phyloP scores from a whole-genome alignment of 768 basidiomycete genomes.

The Pholiota conissans region DNA sequence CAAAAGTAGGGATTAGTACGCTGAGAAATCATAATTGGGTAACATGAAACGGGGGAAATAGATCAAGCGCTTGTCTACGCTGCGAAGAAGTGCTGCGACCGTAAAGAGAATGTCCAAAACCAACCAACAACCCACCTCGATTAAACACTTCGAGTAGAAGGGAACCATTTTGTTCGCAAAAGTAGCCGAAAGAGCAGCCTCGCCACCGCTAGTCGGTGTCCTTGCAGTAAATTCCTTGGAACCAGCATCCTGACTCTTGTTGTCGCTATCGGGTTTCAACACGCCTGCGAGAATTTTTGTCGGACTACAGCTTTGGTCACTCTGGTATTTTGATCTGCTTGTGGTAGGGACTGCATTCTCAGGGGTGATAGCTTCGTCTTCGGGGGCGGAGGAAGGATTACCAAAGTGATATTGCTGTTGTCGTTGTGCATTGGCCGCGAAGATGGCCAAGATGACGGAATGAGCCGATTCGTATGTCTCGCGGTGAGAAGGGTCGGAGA shows the following conservation, averaged over 20 bases:
- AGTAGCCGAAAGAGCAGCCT: slow-evolving; percentile 23
- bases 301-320: slow-evolving; percentile 4
- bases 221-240: slow-evolving; percentile 9
- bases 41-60: too few species aligned
- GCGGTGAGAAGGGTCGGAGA: slow-evolving; percentile 57
- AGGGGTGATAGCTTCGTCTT: not conserved
- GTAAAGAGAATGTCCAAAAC: not conserved
- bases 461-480: slow-evolving; percentile 88
- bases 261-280: slow-evolving; percentile 9
- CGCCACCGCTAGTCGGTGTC: slow-evolving; percentile 4
- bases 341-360: not conserved
- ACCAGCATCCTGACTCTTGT: slow-evolving; percentile 12
- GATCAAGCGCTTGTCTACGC: not conserved
- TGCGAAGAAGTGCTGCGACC: not conserved
- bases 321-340: not conserved
- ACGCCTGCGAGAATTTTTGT: slow-evolving; percentile 5
- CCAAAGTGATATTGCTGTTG: slow-evolving; percentile 22
- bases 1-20: not conserved
- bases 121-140: slow-evolving; percentile 71
- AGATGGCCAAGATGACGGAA: slow-evolving; percentile 76
- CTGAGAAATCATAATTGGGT: too few species aligned
- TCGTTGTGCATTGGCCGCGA: slow-evolving; percentile 57
- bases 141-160: slow-evolving; percentile 70
- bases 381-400: slow-evolving; percentile 5
- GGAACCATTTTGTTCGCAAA: slow-evolving; percentile 65